These are phyloP conservation scores for Pythium coloratum DNA, from an alignment of 352 stramenopile genomes.

Conservation along the genomic window DNA sequence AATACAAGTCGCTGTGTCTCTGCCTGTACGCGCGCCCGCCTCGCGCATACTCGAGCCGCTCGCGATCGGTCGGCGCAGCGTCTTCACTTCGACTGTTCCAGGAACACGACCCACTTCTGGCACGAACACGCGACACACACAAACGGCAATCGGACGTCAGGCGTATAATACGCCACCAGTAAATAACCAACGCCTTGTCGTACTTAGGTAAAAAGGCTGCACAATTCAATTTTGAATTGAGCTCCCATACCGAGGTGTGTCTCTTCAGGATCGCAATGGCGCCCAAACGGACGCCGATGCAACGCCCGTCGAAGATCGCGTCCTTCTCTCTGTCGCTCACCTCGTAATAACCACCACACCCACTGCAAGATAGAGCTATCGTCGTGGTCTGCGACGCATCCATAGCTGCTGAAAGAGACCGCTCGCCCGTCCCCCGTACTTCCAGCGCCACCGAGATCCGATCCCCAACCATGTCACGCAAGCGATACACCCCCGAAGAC, in stretches of 20 bases:
- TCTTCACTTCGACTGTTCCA: conserved; percentile 21
- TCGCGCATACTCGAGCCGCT: conserved; percentile 22
- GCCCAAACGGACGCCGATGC: background rate
- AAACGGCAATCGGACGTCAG: background rate
- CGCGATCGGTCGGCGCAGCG: conserved; percentile 10
- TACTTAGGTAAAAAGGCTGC: background rate
- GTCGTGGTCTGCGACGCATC: background rate
- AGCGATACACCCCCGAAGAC: conserved; percentile 84
- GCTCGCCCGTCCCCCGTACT: background rate
- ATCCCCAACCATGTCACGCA: conserved; percentile 44
- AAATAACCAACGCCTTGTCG: conserved; percentile 12
- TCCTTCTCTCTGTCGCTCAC: background rate
- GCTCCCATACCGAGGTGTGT: background rate
- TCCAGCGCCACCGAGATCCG: background rate
- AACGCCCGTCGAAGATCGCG: conserved; percentile 26
- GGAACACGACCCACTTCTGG: conserved; percentile 25
- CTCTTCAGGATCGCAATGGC: conserved; percentile 14
- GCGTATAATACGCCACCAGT: background rate
- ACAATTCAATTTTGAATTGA: conserved; percentile 33
- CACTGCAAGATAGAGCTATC: background rate
- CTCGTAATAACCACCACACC: background rate
- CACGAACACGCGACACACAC: conserved; percentile 4
- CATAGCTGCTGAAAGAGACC: background rate
- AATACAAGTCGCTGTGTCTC: conserved; percentile 3
- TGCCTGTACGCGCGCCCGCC: conserved; percentile 3